A percentile compares a stretch with the other conserved stretches of the same genome.
These are phyloP conservation scores for Nemania bipapillata DNA, from an alignment of 2,329 filamentous ascomycete species.

Conservation along the genomic window DNA sequence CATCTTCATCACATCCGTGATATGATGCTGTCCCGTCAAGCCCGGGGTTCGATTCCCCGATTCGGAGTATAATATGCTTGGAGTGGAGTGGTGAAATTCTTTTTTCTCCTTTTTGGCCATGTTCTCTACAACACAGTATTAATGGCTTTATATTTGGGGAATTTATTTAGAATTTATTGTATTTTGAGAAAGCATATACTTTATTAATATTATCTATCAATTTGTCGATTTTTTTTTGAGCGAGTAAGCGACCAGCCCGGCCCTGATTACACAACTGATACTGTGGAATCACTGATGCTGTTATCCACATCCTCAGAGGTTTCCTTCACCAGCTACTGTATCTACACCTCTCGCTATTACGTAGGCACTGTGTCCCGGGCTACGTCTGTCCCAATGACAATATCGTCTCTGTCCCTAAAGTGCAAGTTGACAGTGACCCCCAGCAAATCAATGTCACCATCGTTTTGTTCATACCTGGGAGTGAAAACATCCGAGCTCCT, in stretches of 20 bases:
- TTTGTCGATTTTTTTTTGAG: too few species aligned
- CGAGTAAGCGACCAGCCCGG: neutral
- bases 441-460: slow-evolving; percentile 58
- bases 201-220: slow-evolving; percentile 10
- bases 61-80: slow-evolving; percentile 46
- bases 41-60: slow-evolving; percentile 51
- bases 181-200: neutral
- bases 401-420: slow-evolving; percentile 60
- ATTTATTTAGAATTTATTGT: too few species aligned
- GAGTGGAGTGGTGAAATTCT: slow-evolving; percentile 50
- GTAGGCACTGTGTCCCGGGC: slow-evolving; percentile 30
- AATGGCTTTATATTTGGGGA: too few species aligned
- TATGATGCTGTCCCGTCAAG: slow-evolving; percentile 37
- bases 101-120: neutral
- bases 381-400: slow-evolving; percentile 64
- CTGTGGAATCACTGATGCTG: neutral
- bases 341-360: slow-evolving; percentile 2
- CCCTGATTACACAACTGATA: neutral
- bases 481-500: slow-evolving; percentile 37
- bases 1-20: neutral
- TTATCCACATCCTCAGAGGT: neutral
- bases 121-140: too few species aligned
- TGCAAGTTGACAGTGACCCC: slow-evolving; percentile 65
- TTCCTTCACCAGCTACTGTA: neutral
- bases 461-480: slow-evolving; percentile 43